Base-by-base conservation (phyloP, 2,329 filamentous ascomycete species). In the Colletotrichum graminicola region DNA sequence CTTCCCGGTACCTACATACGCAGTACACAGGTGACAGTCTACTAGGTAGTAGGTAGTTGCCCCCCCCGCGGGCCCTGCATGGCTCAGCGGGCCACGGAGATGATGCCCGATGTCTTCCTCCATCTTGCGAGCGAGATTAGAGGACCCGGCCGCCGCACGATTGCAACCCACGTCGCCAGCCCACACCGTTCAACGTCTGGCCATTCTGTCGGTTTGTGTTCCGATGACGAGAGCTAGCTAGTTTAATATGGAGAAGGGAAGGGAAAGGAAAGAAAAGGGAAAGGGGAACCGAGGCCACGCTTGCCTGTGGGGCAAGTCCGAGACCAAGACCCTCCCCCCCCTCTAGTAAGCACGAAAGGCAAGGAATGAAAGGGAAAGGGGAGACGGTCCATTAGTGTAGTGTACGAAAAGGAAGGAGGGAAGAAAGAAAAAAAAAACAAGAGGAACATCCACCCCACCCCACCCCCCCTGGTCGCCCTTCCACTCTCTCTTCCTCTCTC, bases 81-180 rank as follows among this genome's bases (percentile, higher is more conserved):
- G 49, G 51, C n/a, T 34, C 57, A 64, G 64, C 63, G 5, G 51
- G 64, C 41, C 57, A 51, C 57, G 68, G 68, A 68, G 57, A 67
- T 71, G 68, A 62, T 57, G 41, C 63, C 63, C 41, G 62, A n/a
- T 10, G 21, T 18, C 21, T 45, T 45, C 64, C 26, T 54, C 41
- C 34, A 45, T 55, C 39, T 59, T 66, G 64, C 64, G 63, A n/a
- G 64, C 29, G 57, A 71, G 67, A 71, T 71, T 62, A 41, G 57
- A 51, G 68, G 68, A 67, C 59, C 59, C 64, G 64, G 68, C 34
- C 57, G 51, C 64, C 59, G 64, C 64, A 47, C 57, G 59, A 49
- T 65, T n/a, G 43, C 57, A 59, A 49, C 54, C 64, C 68, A 71
- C 8, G 23, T 43, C 41, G 14, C 51, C 61, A 56, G 39, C 34